Evolutionary conservation across 75 land plant species (phyloP).

Genomic region (Pinus taeda): DNA sequence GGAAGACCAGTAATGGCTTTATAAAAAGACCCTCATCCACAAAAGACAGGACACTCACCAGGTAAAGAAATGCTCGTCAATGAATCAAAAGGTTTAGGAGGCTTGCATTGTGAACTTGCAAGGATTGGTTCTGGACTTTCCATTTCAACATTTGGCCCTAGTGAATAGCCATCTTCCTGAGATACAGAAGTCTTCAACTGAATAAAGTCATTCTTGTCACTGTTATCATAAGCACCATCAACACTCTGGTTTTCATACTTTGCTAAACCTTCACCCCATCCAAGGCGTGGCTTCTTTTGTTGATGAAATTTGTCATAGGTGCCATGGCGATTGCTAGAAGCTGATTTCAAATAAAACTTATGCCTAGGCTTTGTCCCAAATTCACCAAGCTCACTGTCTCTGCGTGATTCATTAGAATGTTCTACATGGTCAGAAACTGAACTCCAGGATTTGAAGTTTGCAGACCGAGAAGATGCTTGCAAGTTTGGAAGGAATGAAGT

Average conservation of each 20-base stretch:
- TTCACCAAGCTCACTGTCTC: not conserved
- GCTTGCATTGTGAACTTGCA: too few relatives aligned
- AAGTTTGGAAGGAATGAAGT: not conserved
- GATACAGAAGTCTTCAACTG: not conserved
- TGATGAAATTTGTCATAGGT: not conserved
- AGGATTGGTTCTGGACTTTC: too few relatives aligned
- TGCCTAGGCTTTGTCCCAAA: not conserved
- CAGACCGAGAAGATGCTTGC: too few relatives aligned
- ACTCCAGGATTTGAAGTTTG: not conserved
- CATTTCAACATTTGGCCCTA: too few relatives aligned
- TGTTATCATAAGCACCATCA: not conserved
- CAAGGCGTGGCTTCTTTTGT: not conserved
- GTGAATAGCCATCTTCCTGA: too few relatives aligned
- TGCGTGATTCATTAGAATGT: not conserved
- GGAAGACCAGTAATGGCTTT: too few relatives aligned
- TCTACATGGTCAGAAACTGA: not conserved
- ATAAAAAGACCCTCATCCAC: too few relatives aligned
- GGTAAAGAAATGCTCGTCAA: too few relatives aligned
- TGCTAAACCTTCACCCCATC: slow-evolving; percentile 3
- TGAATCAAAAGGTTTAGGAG: too few relatives aligned
- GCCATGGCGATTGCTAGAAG: not conserved
- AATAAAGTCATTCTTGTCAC: not conserved
- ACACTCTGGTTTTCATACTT: slow-evolving; percentile 5
- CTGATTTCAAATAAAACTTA: not conserved
- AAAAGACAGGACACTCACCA: too few relatives aligned